These are phyloP conservation scores for Metschnikowia orientalis DNA, from an alignment of 805 yeast genomes.

Conservation along the genomic window DNA sequence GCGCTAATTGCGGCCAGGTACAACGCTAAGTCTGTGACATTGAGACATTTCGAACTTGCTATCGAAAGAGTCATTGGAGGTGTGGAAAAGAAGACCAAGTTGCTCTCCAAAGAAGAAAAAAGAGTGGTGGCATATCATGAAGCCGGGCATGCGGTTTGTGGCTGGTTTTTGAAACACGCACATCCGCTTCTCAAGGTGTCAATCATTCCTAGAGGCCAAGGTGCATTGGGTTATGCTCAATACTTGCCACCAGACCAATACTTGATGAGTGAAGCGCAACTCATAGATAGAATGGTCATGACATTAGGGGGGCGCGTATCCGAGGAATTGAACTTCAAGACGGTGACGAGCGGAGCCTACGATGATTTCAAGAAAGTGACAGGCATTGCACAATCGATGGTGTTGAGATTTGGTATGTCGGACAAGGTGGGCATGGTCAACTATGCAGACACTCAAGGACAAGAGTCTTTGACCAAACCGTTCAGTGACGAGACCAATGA, in stretches of 20 bases:
- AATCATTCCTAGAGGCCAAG: conserved; percentile 90
- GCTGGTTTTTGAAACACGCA: conserved; percentile 85
- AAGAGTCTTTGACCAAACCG: conserved; percentile 53
- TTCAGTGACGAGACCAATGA: conserved; percentile 71
- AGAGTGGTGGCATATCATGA: conserved; percentile 88
- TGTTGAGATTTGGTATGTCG: conserved; percentile 85
- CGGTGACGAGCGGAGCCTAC: conserved; percentile 88
- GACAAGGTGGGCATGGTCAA: conserved; percentile 65
- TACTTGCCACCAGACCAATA: conserved; percentile 88
- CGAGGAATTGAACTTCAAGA: conserved; percentile 81
- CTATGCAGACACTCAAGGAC: conserved; percentile 45
- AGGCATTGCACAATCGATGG: conserved; percentile 85
- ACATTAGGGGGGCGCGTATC: conserved; percentile 89
- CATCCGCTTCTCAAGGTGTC: conserved; percentile 92
- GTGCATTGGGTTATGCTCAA: conserved; percentile 95
- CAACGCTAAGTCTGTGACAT: conserved; percentile 55
- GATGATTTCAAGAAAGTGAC: conserved; percentile 93
- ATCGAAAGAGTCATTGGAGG: conserved; percentile 95
- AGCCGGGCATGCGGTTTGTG: conserved; percentile 96
- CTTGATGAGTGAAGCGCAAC: conserved; percentile 69
- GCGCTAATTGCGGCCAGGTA: conserved; percentile 88
- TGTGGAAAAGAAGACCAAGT: conserved; percentile 78
- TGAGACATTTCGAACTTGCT: conserved; percentile 83
- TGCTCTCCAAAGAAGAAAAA: conserved; percentile 76
- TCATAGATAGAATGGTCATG: conserved; percentile 86